Percentiles rank a stretch among this genome's conserved stretches.
Conservation (phyloP, 768 basidiomycete genomes). For the Lentinula detonsa region DNA sequence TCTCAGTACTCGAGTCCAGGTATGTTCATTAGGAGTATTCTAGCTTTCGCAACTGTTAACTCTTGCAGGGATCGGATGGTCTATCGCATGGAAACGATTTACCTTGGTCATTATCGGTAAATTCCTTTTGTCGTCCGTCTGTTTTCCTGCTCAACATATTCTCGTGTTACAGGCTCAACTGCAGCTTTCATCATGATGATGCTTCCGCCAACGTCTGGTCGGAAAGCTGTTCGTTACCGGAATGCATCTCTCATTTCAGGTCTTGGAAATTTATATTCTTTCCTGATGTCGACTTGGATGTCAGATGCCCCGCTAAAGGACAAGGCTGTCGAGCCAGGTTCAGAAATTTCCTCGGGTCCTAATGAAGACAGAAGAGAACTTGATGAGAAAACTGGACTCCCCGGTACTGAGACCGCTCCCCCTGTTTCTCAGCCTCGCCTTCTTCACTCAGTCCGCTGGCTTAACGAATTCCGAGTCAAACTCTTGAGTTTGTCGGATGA, state of each 20-base stretch:
- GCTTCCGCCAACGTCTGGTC: conserved; percentile 44
- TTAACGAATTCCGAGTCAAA: conserved; percentile 19
- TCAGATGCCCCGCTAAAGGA: conserved; percentile 8
- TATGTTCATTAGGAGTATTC: neutral
- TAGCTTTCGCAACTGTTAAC: neutral
- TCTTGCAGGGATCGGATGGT: conserved; percentile 33
- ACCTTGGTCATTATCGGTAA: conserved; percentile 44
- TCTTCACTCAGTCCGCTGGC: conserved; percentile 12
- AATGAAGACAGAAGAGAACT: conserved; percentile 5
- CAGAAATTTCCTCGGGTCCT: neutral
- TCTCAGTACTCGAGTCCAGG: conserved; percentile 40
- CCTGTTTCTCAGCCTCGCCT: neutral
- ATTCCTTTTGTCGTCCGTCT: conserved; percentile 6
- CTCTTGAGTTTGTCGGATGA: conserved; percentile 25
- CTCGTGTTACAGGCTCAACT: conserved; percentile 28
- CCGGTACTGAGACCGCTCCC: neutral
- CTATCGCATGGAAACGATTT: conserved; percentile 46
- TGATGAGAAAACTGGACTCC: neutral
- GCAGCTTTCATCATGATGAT: conserved; percentile 51
- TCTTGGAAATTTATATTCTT: conserved; percentile 35
- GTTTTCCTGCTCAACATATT: neutral
- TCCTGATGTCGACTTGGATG: conserved; percentile 38
- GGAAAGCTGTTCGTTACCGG: conserved; percentile 37
- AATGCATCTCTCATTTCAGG: conserved; percentile 34
- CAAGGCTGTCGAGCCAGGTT: neutral